These are phyloP conservation scores for Aspergillus felis DNA, from an alignment of 2,329 filamentous ascomycete species.

Conservation along the genomic window DNA sequence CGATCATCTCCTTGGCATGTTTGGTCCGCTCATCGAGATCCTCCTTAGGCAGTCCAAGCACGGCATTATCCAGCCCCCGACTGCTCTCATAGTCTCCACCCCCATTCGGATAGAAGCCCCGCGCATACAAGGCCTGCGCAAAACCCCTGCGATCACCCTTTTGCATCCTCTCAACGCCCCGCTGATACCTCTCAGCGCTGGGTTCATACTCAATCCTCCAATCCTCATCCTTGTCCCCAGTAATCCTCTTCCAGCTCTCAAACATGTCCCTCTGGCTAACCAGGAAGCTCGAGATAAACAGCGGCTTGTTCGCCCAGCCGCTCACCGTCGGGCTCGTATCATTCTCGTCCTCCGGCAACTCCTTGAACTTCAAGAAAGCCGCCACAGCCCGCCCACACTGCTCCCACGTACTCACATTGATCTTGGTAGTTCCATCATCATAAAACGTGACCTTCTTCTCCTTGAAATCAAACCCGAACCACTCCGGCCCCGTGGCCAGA, in stretches of 20 bases:
- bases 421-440: constrained; percentile 54
- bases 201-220: constrained; percentile 56
- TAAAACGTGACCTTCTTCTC: constrained; percentile 43
- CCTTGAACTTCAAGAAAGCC: constrained; percentile 43
- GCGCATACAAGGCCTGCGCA: constrained; percentile 50
- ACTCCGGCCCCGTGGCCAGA: constrained; percentile 29
- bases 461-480: constrained; percentile 49
- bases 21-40: constrained; percentile 55
- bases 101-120: constrained; percentile 48
- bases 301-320: constrained; percentile 37
- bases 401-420: constrained; percentile 58
- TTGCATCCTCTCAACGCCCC: constrained; percentile 44
- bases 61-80: constrained; percentile 44
- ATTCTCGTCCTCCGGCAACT: constrained; percentile 3
- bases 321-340: constrained; percentile 28
- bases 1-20: constrained; percentile 23
- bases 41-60: constrained; percentile 54
- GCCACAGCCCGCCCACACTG: constrained; percentile 55
- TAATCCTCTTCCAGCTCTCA: constrained; percentile 53
- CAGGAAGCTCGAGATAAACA: constrained; percentile 54
- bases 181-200: constrained; percentile 43
- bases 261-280: constrained; percentile 63
- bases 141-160: constrained; percentile 43
- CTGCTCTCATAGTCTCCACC: constrained; percentile 37
- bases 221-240: constrained; percentile 53